Conservation (phyloP, 768 basidiomycete species). For the Collybia sordida region DNA sequence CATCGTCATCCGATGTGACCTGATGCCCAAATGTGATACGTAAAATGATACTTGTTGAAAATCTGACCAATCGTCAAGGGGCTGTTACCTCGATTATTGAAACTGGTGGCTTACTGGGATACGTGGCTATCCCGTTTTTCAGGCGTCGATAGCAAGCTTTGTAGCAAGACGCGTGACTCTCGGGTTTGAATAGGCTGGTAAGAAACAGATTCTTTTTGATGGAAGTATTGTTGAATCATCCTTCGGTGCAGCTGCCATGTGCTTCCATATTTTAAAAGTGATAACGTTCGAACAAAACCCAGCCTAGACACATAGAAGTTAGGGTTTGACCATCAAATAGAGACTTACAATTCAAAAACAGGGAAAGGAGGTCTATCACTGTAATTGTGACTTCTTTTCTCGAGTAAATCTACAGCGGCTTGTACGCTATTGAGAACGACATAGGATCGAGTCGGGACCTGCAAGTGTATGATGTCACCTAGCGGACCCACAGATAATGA, state of each 20-base stretch:
- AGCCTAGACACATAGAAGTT: neutral
- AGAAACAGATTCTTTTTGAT: neutral
- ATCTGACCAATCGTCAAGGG: no score
- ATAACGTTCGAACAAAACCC: slow-evolving; percentile 5
- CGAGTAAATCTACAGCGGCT: slow-evolving; percentile 9
- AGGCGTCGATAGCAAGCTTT: no score
- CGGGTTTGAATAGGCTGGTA: slow-evolving; percentile 6
- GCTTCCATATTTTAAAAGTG: slow-evolving; percentile 3
- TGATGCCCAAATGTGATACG: slow-evolving; percentile 28
- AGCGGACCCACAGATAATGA: no score
- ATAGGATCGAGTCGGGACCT: neutral
- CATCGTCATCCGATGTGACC: slow-evolving; percentile 29
- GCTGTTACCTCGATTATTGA: no score
- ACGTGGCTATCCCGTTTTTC: no score
- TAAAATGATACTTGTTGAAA: slow-evolving; percentile 16
- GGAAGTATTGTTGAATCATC: slow-evolving; percentile 11
- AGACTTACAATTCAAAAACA: slow-evolving; percentile 6
- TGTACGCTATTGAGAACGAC: slow-evolving; percentile 12
- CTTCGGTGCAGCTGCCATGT: slow-evolving; percentile 1
- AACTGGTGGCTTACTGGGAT: no score
- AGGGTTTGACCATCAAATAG: no score
- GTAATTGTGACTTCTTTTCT: slow-evolving; percentile 8
- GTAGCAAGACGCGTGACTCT: no score
- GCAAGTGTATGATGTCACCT: slow-evolving; percentile 10
- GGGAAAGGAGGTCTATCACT: slow-evolving; percentile 9